Base-by-base conservation (phyloP, 208 protist genomes). In the Naegleria fowleri region DNA sequence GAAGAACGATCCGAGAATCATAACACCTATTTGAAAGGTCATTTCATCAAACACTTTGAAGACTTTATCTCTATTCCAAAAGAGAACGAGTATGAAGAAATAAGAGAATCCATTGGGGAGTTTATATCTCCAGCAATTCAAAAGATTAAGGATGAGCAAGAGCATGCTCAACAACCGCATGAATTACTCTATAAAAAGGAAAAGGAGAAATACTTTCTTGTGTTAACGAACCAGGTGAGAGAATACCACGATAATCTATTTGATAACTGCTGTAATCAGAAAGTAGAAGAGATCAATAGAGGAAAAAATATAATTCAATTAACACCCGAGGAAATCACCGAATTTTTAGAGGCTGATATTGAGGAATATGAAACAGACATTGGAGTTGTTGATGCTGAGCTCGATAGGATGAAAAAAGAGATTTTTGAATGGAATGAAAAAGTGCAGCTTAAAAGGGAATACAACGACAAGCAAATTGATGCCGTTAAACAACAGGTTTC, bases 331-430 rank as follows among this genome's bases (percentile, higher is more conserved):
- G 85, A 88, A 38, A 58, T 88, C 55, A 22, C 11, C 0, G 85
- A 88, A 22, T 58, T 88, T 29, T 38, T 88, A 7, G 85, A 88
- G 16, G 19, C n/a, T 11, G 85, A 88, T 25, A 43, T 88, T 6
- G 43, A 48, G 15, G 85, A 51, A 19, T 88, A 88, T 39, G 85
- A 88, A 58, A 88, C 85, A 38, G 41, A 55, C 36, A 88, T 88
- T 58, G 39, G 39, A 22, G 43, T 58, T n/a, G 55, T 33, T 39
- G 85, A 88, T 88, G 85, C n/a, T 39, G 41, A 88, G 55, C 51
- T 58, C 0, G 85, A 88, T 33, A 88, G 67, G 36, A 79, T 79
- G 6, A 79, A 36, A 25, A 76, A 79, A 36, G 55, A 67, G 22
- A 79, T 79, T 79, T 36, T 33, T 36, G 67, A 79, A 79, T 29